Conservation (phyloP, 257 asterid species). For the Ligustrum vulgare region DNA sequence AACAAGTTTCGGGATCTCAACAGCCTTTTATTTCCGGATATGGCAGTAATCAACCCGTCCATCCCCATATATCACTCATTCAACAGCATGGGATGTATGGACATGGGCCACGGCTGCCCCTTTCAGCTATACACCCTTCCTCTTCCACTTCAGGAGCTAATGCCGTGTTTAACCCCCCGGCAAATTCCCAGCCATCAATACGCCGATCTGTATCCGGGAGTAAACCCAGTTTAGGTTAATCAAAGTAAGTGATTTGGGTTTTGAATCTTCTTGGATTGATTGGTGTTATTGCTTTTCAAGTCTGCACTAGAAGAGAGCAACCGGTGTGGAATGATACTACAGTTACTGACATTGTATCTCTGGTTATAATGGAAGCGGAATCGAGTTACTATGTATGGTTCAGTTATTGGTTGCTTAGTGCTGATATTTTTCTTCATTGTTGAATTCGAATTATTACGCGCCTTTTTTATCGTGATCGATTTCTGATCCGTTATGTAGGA, state of each 20-base stretch:
- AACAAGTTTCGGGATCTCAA: slow-evolving; percentile 53
- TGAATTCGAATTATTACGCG: slow-evolving; percentile 11
- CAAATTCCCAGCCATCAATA: slow-evolving; percentile 65
- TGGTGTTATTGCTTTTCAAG: slow-evolving; percentile 20
- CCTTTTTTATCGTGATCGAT: slow-evolving; percentile 24
- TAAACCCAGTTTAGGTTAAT: slow-evolving; percentile 71
- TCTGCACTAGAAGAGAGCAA: slow-evolving; percentile 22
- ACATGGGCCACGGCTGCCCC: slow-evolving; percentile 79
- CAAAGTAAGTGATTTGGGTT: slow-evolving; percentile 16
- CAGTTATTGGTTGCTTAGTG: slow-evolving; percentile 7
- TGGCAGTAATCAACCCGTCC: slow-evolving; percentile 62
- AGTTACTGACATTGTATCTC: slow-evolving; percentile 11
- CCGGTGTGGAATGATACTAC: slow-evolving; percentile 16
- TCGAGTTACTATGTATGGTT: slow-evolving; percentile 23
- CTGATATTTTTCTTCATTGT: slow-evolving; percentile 7
- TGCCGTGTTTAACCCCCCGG: slow-evolving; percentile 48
- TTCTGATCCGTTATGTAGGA: slow-evolving; percentile 25
- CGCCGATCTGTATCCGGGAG: slow-evolving; percentile 72
- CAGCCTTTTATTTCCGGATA: slow-evolving; percentile 62
- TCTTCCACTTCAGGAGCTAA: slow-evolving; percentile 47
- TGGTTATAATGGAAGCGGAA: slow-evolving; percentile 19
- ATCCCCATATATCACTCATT: slow-evolving; percentile 78
- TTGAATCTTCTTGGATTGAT: slow-evolving; percentile 23
- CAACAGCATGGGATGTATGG: slow-evolving; percentile 78
- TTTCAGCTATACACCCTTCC: slow-evolving; percentile 74